phyloP scores from a whole-genome alignment of 257 asterid genomes.

The Salvia rosmarinus region DNA sequence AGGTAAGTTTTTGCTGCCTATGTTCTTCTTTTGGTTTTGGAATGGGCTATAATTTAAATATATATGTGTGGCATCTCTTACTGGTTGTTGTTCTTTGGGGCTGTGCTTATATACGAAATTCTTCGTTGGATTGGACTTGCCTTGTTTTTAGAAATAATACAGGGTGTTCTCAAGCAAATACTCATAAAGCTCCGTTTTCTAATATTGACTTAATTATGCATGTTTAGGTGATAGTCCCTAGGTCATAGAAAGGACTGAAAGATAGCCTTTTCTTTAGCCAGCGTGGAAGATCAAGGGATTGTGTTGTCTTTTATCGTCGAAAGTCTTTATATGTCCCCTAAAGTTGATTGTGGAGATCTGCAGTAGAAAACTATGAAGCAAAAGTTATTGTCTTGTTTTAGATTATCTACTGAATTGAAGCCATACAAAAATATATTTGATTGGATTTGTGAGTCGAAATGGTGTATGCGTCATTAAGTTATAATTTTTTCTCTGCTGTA shows the following conservation, averaged over 20 bases:
- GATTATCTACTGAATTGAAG: background rate
- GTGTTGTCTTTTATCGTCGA: background rate
- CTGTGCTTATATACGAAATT: background rate
- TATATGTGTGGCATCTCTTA: background rate
- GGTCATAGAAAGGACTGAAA: background rate
- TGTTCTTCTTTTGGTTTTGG: background rate
- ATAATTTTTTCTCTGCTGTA: background rate
- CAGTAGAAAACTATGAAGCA: background rate
- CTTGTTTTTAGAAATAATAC: conserved; percentile 2
- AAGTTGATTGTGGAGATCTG: background rate
- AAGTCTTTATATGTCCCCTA: background rate
- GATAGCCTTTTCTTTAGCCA: conserved; percentile 17
- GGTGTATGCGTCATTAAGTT: background rate
- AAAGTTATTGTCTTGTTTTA: background rate
- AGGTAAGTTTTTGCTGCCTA: conserved; percentile 48
- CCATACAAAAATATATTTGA: background rate
- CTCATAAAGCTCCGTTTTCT: background rate
- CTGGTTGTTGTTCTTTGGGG: background rate
- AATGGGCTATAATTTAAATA: conserved; percentile 12
- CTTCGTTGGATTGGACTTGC: background rate
- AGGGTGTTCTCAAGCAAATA: background rate
- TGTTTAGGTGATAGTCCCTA: background rate
- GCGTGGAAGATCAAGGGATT: background rate
- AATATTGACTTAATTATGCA: background rate
- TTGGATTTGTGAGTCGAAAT: background rate